phyloP scores from a whole-genome alignment of 139 green algal genomes.

The Micractinium conductrix region DNA sequence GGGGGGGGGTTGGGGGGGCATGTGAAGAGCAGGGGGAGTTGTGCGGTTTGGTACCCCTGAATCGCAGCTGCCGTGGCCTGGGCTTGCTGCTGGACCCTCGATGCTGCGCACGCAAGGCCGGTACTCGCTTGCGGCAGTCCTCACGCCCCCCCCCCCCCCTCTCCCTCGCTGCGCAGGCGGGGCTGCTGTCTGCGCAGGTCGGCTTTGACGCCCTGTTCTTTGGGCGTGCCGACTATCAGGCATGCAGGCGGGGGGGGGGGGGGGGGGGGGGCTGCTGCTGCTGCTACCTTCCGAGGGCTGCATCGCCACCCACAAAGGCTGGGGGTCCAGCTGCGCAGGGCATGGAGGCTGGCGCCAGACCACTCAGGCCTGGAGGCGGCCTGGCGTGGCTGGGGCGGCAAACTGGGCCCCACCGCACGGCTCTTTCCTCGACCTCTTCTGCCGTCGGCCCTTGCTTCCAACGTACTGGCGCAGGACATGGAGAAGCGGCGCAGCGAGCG shows the following conservation, averaged over 20 bases:
- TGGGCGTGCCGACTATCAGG: slow-evolving; percentile 86
- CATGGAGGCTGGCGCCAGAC: neutral
- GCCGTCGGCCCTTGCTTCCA: neutral
- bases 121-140: too few relatives aligned
- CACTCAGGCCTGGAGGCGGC: neutral
- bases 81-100: too few relatives aligned
- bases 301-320: too few relatives aligned
- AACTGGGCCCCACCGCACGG: neutral
- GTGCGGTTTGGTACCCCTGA: too few relatives aligned
- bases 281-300: neutral
- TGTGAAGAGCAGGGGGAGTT: neutral
- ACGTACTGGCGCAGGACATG: slow-evolving; percentile 47
- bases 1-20: neutral
- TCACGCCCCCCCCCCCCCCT: slow-evolving; percentile 89
- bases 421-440: neutral
- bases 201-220: slow-evolving; percentile 91
- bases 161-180: slow-evolving; percentile 83
- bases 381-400: too few relatives aligned
- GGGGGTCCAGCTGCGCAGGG: neutral
- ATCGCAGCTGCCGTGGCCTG: neutral
- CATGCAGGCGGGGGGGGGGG: neutral
- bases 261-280: neutral
- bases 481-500: slow-evolving; percentile 39
- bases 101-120: too few relatives aligned
- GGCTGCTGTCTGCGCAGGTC: slow-evolving; percentile 68